phyloP scores from a whole-genome alignment of 2,329 filamentous ascomycete species.

The Cordyceps javanica region DNA sequence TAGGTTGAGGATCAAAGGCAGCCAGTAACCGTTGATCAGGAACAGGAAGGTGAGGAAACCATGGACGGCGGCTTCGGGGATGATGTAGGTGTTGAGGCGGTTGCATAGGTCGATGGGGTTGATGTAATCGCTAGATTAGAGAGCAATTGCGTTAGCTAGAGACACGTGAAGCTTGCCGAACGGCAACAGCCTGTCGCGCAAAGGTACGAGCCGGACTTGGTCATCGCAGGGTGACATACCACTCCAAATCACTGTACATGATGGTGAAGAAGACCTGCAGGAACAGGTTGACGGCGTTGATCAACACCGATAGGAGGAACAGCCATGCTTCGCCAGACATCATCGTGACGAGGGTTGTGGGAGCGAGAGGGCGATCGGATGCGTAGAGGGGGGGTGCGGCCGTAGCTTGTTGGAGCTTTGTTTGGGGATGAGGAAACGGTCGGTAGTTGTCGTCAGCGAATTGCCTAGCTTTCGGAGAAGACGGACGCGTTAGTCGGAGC shows the following conservation, averaged over 20 bases:
- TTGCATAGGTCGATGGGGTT: slow-evolving; percentile 99
- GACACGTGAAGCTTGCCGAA: neutral
- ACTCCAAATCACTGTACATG: slow-evolving; percentile 99
- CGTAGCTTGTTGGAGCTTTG: neutral
- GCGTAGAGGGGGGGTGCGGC: slow-evolving; percentile 3
- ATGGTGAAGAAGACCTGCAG: slow-evolving; percentile 99
- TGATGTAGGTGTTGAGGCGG: slow-evolving; percentile 98
- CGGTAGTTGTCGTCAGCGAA: slow-evolving; percentile 2
- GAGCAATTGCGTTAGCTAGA: slow-evolving; percentile 5
- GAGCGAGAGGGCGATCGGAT: neutral
- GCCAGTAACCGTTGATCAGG: slow-evolving; percentile 98
- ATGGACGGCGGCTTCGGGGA: slow-evolving; percentile 96
- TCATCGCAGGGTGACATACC: slow-evolving; percentile 53
- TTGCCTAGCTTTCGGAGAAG: slow-evolving; percentile 4
- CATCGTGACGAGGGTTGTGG: slow-evolving; percentile 22
- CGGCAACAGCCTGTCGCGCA: neutral
- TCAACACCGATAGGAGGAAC: slow-evolving; percentile 93
- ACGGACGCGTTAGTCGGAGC: slow-evolving; percentile 10
- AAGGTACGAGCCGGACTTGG: neutral
- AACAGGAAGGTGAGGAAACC: slow-evolving; percentile 93
- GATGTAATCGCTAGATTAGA: slow-evolving; percentile 81
- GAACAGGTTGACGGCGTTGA: slow-evolving; percentile 99
- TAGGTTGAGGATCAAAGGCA: slow-evolving; percentile 85
- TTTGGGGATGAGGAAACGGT: neutral
- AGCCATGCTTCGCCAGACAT: slow-evolving; percentile 99